Evolutionary conservation across 1,284 basidiomycete genomes (phyloP), one percentile per base, ranked within the genome.

Genomic region (Ganoderma leucocontextum): DNA sequence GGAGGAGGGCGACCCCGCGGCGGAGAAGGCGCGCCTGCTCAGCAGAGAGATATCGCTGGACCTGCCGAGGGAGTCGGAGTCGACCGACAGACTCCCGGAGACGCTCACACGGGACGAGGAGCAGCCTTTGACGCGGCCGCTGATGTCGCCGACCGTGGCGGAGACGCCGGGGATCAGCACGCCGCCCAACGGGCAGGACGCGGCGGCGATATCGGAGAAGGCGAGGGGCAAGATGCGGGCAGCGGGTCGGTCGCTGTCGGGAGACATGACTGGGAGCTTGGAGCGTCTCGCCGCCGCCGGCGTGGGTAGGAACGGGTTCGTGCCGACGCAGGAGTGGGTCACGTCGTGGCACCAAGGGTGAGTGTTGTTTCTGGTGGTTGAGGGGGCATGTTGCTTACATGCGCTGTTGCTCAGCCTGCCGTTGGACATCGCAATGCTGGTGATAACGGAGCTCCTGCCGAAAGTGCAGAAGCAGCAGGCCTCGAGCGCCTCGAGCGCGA

Each of bases 291-390:
- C 91, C 17, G 84, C 87, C 36, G 84, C 85, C 9, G 90, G 89
- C 8, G 86, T 95, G 25, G 95, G 95, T 25, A 85, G 93, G 70
- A 96, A 95, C 77, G 95, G 95, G 1, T 98, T 97, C 79, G 85
- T 96, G 4, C 95, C 96, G 8, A 97, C 95, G 2, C 94, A 97
- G 78, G 95, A 95, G 87, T 98, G 96, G 95, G 95, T 95, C 6
- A 88, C 91, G 44, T 95, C 93, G 1, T 95, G 94, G 94, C 91
- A 95, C 70, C 91, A 93, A 84, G 94, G 94, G 93, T 93, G 73
- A 75, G 86, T 69, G 63, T n/a, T 42, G 4, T n/a, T 22, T 36
- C 13, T 22, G 6, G 33, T 22, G 41, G 39, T 17, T 13, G 1
- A 15, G 29, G 25, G 10, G 2, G 7, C 25, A 25, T 62, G n/a